Evolutionary conservation across 164 flowering plant genomes (phyloP).

Genomic region (Buxus sempervirens): DNA sequence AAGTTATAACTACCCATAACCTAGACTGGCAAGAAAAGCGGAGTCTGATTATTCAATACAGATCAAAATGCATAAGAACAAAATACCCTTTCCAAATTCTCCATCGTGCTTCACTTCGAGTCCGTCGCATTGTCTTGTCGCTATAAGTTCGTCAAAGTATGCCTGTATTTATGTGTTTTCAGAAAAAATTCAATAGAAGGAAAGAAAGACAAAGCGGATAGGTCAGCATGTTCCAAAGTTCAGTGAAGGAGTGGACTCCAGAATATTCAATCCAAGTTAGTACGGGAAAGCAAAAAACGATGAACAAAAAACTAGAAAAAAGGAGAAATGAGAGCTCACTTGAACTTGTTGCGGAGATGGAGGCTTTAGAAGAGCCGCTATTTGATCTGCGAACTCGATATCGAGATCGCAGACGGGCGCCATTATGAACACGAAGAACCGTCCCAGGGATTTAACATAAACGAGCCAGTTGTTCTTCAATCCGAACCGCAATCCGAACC

Average conservation of each 20-base stretch:
- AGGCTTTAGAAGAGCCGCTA: conserved; percentile 68
- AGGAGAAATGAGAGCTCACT: conserved; percentile 25
- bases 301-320: neutral
- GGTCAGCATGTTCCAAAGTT: no score
- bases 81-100: conserved; percentile 64
- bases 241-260: no score
- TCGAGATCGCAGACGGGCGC: conserved; percentile 30
- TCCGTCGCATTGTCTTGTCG: conserved; percentile 40
- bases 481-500: no score
- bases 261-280: neutral
- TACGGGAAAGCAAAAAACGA: neutral
- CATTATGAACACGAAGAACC: no score
- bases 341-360: conserved; percentile 56
- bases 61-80: neutral
- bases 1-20: neutral
- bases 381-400: conserved; percentile 33
- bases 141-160: conserved; percentile 57
- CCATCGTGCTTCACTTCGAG: conserved; percentile 49
- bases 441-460: no score
- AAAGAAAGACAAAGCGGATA: no score
- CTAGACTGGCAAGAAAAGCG: neutral
- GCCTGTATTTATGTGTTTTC: conserved; percentile 35
- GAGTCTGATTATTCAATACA: neutral
- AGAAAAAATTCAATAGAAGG: neutral
- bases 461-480: no score